Evolutionary conservation across 2,329 filamentous ascomycete species (phyloP), one percentile per base, ranked within the genome.

Genomic region (Talaromyces sp.): DNA sequence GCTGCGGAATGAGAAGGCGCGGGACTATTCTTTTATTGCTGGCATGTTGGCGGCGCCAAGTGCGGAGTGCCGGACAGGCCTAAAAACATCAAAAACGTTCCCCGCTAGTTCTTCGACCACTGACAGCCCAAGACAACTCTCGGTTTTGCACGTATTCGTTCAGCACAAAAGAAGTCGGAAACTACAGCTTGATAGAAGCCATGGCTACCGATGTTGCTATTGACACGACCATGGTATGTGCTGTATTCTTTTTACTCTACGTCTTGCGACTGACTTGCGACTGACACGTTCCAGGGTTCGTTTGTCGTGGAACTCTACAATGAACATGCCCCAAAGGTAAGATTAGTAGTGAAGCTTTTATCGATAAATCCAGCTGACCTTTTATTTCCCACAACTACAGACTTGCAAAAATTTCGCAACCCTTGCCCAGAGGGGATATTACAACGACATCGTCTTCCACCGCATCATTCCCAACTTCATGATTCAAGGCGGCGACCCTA

Each of bases 381-480:
- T 24, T 31, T 11, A 8, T 41, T 27, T 9, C 4, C 50, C 56
- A 31, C 8, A 10, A 58, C 19, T 24, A 29, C 68, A 88, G 74
- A 93, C 92, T 26, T 96, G 91, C 84, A 84, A 83, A 63, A 96
- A 98, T 82, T 98, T 98, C 79, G 74, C 83, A 27, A 90, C 89
- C 4, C 90, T 98, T 57, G 86, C 87, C 21, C 80, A 84, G 64
- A 84, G 92, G 67, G 90, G 90, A 67, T 98, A 97, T 84, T 99
- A 96, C 84, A 86, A 95, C 79, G 81, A 78, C 72, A 86, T 90
- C 62, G 79, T 93, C 71, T 93, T 98, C 83, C 95, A 98, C 81
- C 92, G 95, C 74, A 88, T 98, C 68, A 98, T 99, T 71, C 87
- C 91, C 57, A 86, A 91, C 77, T 99, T 99, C 81, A 98, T 99